Conservation (phyloP, 1,139 yeast species). For the Yamadazyma atlantica region DNA sequence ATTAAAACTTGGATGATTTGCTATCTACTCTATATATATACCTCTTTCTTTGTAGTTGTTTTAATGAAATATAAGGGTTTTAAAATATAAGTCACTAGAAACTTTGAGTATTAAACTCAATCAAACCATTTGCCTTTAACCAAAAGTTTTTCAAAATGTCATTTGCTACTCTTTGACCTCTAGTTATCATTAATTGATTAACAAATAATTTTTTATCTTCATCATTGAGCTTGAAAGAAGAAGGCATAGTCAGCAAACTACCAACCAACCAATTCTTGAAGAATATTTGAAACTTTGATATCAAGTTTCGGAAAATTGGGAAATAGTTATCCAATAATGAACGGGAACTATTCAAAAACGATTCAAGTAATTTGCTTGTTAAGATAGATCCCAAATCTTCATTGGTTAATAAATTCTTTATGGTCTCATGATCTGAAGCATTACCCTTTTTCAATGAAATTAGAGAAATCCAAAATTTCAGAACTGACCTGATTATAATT, state of each 20-base stretch:
- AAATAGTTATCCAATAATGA: constrained; percentile 60
- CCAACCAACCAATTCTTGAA: constrained; percentile 48
- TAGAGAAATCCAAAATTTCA: constrained; percentile 65
- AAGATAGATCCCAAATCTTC: constrained; percentile 38
- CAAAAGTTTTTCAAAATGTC: constrained; percentile 63
- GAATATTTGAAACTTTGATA: constrained; percentile 51
- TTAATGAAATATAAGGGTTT: constrained; percentile 2
- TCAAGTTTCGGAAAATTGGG: constrained; percentile 52
- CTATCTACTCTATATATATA: constrained; percentile 1
- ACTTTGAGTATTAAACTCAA: constrained; percentile 33
- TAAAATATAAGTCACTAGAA: constrained; percentile 5
- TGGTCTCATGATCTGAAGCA: constrained; percentile 41
- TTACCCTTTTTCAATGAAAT: constrained; percentile 55
- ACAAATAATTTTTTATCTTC: constrained; percentile 39
- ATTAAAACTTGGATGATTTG: background rate
- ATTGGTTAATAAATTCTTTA: constrained; percentile 34
- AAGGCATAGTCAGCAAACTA: constrained; percentile 21
- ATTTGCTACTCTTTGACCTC: constrained; percentile 64
- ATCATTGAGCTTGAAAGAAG: constrained; percentile 22
- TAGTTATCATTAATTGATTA: constrained; percentile 55
- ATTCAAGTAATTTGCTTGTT: constrained; percentile 27
- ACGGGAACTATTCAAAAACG: constrained; percentile 52
- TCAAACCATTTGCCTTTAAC: constrained; percentile 53
- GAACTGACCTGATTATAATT: constrained; percentile 59
- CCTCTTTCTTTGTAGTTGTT: constrained; percentile 3